Evolutionary conservation across 2,329 filamentous ascomycete species (phyloP), one percentile per base, ranked within the genome.

Genomic region (Aspergillus sp.): DNA sequence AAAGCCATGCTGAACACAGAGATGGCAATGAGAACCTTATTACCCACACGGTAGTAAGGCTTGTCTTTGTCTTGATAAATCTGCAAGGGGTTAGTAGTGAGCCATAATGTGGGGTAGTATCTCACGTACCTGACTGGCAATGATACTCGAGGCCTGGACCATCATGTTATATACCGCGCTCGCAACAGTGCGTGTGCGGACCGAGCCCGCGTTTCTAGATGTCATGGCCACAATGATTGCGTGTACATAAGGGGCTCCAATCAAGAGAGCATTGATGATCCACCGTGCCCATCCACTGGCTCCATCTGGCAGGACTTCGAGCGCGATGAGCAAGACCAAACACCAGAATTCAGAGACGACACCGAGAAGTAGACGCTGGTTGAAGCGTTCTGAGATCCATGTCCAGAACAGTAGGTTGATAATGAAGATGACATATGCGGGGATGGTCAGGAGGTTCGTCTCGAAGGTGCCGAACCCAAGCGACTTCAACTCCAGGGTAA

Each of bases 401-500:
- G 85, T 83, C 60, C 84, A 78, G 2, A 77, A 70, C 15, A 87
- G 69, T 73, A 87, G 81, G 48, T 84, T 84, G 51, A 85, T 58
- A 61, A 87, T 86, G 68, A 86, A 85, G 1, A 87, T 71, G 0
- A 77, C 78, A 15, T 83, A 83, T 0, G 84, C 81, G 0, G 85
- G 85, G 13, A 88, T 87, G 1, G 85, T 85, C 21, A 90, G 80
- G 62, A 90, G 77, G 64, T 88, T 90, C 27, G 82, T 83, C 32
- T 85, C 74, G 68, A 89, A 84, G 1, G 84, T 85, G 52, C 74
- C 74, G 74, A 87, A 88, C 11, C 80, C 85, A 4, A 88, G 75
- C 2, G 82, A 78, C 63, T 82, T 83, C 1, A 83, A 66, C 53
- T 77, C 67, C 10, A 80, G 64, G 17, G 75, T 78, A 55, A 80